phyloP scores from a whole-genome alignment of 495 filamentous ascomycete species.

The Aspergillus panamensis region DNA sequence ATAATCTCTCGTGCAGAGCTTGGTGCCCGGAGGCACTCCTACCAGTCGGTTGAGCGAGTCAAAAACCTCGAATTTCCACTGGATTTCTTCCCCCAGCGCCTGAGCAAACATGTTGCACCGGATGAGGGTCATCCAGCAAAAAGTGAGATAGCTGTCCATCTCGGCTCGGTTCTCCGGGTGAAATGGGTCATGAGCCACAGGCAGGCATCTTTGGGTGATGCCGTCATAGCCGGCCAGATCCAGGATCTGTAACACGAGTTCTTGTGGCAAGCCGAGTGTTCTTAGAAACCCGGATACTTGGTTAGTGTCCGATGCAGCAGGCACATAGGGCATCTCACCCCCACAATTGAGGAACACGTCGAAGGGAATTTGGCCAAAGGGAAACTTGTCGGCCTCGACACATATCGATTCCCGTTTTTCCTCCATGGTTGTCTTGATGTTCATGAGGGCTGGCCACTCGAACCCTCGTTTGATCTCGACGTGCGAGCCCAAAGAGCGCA shows the following conservation, averaged over 20 bases:
- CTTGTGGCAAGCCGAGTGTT: constrained; percentile 16
- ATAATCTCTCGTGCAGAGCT: no score
- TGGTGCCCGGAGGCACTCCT: no score
- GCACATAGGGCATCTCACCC: background rate
- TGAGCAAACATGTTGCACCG: constrained; percentile 25
- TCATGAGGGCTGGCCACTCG: background rate
- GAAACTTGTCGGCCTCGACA: constrained; percentile 1
- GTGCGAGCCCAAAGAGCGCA: background rate
- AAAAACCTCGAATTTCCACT: background rate
- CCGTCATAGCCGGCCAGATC: constrained; percentile 12
- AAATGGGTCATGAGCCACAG: constrained; percentile 21
- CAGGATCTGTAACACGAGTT: constrained; percentile 21
- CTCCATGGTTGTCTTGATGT: background rate
- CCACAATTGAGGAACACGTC: constrained; percentile 5
- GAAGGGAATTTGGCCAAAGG: background rate
- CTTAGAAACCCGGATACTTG: background rate
- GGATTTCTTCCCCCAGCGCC: constrained; percentile 9
- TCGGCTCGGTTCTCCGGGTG: constrained; percentile 17
- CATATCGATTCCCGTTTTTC: constrained; percentile 11
- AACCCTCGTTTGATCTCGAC: background rate
- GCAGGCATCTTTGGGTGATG: constrained; percentile 2
- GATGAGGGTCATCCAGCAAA: constrained; percentile 24
- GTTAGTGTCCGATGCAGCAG: background rate
- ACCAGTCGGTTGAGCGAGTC: no score
- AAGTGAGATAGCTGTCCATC: constrained; percentile 17